Evolutionary conservation across 139 green algal genomes (phyloP), one percentile per base, ranked within the genome.

Genomic region (Chlamydomonas sphaeroides): DNA sequence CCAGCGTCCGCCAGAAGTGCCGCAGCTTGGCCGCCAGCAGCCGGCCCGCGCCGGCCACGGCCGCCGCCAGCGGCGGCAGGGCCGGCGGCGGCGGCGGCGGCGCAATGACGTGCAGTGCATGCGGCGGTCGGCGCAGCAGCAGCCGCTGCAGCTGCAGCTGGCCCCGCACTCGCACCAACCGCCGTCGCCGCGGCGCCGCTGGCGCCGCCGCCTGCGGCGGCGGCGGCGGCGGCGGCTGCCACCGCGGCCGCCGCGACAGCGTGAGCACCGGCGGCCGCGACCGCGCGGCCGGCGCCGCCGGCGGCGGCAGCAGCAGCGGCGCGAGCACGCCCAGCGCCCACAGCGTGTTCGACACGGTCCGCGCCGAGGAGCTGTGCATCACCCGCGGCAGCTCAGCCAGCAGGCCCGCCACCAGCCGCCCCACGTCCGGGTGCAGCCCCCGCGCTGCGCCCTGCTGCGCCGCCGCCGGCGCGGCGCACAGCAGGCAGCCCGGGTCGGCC

Each of bases 281-380:
- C 25, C 17, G 56, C 56, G 20, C 20, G 56, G 25, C 56, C n/a
- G 56, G 23, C 45, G 45, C 45, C 45, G 11, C 45, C 10, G 45
- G 45, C 45, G 11, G 11, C 45, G 45, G 11, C 45, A 53, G 23
- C 36, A 51, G 20, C 48, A 76, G 78, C 65, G 65, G 65, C 36
- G 26, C 30, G 33, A 90, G 82, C 41, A 70, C 69, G 30, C 68
- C 86, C 20, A 81, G 61, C 18, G 86, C 86, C 82, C 82, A 90
- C 10, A 90, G 72, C 65, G 86, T 48, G 71, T 74, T 88, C 18
- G 82, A 65, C 3, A 85, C 53, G 25, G 84, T 80, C 3, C 76
- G 75, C 32, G 41, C 45, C 23, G 57, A 48, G 62, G 86, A 79
- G 7, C 17, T 35, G 30, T 69, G 86, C 76, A 89, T 80, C 25